Conservation (phyloP, 1,284 basidiomycete species). For the Ceratobasidium sp. region DNA sequence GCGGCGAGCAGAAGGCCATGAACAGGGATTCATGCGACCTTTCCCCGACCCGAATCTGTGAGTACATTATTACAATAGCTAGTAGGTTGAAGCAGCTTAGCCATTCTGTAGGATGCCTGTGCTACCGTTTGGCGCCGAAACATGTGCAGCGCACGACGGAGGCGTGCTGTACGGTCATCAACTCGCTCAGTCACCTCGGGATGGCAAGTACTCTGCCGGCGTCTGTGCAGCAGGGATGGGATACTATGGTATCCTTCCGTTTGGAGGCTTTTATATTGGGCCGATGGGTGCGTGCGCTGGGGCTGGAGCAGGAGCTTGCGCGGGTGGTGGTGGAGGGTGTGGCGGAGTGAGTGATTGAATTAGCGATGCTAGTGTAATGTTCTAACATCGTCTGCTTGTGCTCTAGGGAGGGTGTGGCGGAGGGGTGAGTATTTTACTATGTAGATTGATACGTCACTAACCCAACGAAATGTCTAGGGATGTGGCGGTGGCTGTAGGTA, state of each 20-base stretch:
- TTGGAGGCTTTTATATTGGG: conserved; percentile 22
- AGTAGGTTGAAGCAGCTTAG: background rate
- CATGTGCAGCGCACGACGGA: conserved; percentile 37
- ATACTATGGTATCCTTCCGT: conserved; percentile 1
- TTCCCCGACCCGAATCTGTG: conserved; percentile 32
- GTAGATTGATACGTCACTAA: too few relatives aligned
- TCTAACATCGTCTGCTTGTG: background rate
- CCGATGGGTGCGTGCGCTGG: conserved; percentile 12
- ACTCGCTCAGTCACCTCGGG: background rate
- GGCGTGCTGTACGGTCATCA: conserved; percentile 21
- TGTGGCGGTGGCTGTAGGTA: too few relatives aligned
- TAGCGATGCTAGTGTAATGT: background rate
- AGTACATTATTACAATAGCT: background rate
- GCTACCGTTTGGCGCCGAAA: conserved; percentile 32
- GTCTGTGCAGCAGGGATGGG: conserved; percentile 31
- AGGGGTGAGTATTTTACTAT: background rate
- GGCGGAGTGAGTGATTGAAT: conserved; percentile 17
- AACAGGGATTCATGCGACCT: conserved; percentile 33
- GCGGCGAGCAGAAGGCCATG: conserved; percentile 13
- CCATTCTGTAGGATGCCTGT: conserved; percentile 9
- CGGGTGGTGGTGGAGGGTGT: background rate
- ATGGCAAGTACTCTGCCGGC: conserved; percentile 27
- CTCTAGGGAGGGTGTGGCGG: background rate
- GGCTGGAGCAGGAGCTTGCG: conserved; percentile 14
- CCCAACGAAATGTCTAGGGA: too few relatives aligned